These are phyloP conservation scores for Populus ilicifolia DNA, from an alignment of 345 rosid genomes.

Conservation along the genomic window DNA sequence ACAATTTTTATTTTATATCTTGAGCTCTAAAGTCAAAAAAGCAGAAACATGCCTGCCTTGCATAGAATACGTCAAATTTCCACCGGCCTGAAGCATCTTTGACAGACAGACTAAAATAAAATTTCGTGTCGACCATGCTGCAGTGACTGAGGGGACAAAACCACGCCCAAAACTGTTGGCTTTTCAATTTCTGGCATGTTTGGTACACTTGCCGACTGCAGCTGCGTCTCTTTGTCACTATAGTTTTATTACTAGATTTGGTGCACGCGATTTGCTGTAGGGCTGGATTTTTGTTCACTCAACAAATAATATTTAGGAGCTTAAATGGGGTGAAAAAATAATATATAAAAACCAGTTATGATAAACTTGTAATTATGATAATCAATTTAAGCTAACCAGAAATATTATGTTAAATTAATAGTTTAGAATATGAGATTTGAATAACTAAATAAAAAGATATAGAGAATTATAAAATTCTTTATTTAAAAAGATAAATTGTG, in stretches of 20 bases:
- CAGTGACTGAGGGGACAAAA: not conserved
- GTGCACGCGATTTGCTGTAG: no score
- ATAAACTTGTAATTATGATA: no score
- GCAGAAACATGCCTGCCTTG: not conserved
- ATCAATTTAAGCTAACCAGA: no score
- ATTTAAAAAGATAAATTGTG: no score
- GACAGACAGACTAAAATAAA: not conserved
- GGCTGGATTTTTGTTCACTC: no score
- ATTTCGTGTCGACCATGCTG: not conserved
- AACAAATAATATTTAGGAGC: no score
- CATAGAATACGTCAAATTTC: slow-evolving; percentile 2
- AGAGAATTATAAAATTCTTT: no score
- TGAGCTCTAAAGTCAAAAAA: slow-evolving; percentile 2
- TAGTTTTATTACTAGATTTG: no score
- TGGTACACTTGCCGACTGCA: not conserved
- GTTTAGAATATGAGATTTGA: accelerated
- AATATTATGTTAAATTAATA: accelerated
- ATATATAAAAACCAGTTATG: no score
- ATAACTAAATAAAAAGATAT: no score
- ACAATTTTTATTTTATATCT: not conserved
- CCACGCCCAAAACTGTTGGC: not conserved
- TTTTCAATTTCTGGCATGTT: not conserved
- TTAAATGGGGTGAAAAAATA: no score
- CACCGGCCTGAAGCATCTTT: slow-evolving; percentile 17
- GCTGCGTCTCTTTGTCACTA: not conserved